phyloP scores from a whole-genome alignment of 140 eudicot species.

The Stevia rebaudiana region DNA sequence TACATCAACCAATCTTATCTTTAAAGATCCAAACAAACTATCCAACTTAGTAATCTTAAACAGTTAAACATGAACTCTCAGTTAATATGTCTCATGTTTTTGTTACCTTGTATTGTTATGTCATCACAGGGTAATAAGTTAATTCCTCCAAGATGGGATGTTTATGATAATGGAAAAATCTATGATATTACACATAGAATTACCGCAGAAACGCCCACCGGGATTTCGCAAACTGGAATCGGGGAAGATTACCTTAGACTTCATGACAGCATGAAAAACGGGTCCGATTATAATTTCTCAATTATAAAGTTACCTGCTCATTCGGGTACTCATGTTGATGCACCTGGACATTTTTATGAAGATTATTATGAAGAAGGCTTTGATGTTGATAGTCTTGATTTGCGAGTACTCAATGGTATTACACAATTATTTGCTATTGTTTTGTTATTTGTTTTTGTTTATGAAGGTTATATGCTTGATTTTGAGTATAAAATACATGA shows the following conservation, averaged over 20 bases:
- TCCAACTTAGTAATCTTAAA: neutral
- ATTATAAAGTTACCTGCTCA: constrained; percentile 64
- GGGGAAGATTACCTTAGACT: constrained; percentile 44
- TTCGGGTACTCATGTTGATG: constrained; percentile 92
- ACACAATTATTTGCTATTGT: neutral
- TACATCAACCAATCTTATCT: neutral
- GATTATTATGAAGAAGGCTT: constrained; percentile 66
- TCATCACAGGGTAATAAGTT: constrained; percentile 28
- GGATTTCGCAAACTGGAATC: constrained; percentile 39
- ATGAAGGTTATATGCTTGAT: constrained; percentile 1
- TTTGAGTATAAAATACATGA: neutral
- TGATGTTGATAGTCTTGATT: constrained; percentile 75
- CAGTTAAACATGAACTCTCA: constrained; percentile 40
- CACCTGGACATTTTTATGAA: constrained; percentile 77
- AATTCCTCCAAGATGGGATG: constrained; percentile 54
- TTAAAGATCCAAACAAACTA: neutral
- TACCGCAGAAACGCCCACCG: constrained; percentile 40
- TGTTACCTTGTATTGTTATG: constrained; percentile 13
- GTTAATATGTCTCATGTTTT: constrained; percentile 14
- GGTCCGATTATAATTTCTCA: constrained; percentile 62
- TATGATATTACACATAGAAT: constrained; percentile 63
- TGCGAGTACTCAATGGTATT: constrained; percentile 75
- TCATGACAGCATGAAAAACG: constrained; percentile 57
- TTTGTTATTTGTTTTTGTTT: neutral
- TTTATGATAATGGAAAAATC: constrained; percentile 48